A percentile compares a stretch with the other conserved stretches of the same genome.
These are phyloP conservation scores for Fusarium algeriense DNA, from an alignment of 2,329 filamentous ascomycete species.

Conservation along the genomic window DNA sequence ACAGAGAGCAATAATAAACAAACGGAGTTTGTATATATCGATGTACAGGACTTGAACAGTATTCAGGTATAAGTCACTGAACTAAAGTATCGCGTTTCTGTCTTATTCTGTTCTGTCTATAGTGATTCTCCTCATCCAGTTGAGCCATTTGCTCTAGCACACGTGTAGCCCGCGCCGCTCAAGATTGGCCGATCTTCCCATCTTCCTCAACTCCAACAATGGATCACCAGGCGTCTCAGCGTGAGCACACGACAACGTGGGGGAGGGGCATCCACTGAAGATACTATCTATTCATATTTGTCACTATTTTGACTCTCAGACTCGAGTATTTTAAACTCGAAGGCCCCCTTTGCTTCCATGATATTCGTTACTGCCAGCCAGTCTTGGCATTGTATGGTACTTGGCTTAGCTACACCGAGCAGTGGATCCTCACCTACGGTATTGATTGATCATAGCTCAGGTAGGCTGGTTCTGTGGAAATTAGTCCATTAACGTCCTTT, in stretches of 20 bases:
- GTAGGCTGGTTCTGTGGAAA: constrained; percentile 30
- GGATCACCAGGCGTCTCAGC: constrained; percentile 31
- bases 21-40: background rate
- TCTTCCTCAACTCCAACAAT: constrained; percentile 9
- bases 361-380: background rate
- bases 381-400: constrained; percentile 19
- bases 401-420: constrained; percentile 2
- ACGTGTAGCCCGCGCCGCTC: constrained; percentile 43
- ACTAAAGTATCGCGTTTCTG: constrained; percentile 31
- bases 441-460: constrained; percentile 28
- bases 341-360: background rate
- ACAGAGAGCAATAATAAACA: background rate
- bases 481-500: constrained; percentile 19
- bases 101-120: constrained; percentile 5
- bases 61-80: background rate
- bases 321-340: constrained; percentile 20
- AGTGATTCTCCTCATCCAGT: constrained; percentile 1
- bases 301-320: background rate
- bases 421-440: constrained; percentile 27
- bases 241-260: constrained; percentile 39
- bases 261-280: constrained; percentile 6
- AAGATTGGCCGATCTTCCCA: constrained; percentile 41
- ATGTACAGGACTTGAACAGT: background rate
- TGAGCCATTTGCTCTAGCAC: constrained; percentile 32
- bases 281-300: background rate